These are phyloP conservation scores for Pigoraptor vietnamica DNA, from an alignment of 78 protist genomes.

Conservation along the genomic window DNA sequence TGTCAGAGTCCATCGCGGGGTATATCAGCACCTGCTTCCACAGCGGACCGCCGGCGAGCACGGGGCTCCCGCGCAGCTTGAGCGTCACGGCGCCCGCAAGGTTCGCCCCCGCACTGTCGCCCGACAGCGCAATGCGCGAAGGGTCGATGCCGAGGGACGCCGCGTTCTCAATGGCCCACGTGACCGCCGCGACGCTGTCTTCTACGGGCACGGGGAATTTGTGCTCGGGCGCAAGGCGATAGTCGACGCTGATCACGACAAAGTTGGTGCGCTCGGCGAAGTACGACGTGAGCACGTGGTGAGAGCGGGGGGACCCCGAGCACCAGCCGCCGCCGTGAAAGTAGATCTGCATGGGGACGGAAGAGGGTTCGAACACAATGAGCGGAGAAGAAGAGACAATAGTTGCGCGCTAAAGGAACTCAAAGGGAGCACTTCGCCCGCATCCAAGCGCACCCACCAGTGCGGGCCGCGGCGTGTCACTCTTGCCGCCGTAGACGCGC, in stretches of 20 bases:
- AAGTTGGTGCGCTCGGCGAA: not conserved
- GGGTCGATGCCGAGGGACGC: not conserved
- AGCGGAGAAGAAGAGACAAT: no score
- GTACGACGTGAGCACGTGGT: not conserved
- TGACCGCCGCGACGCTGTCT: not conserved
- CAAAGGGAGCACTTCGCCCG: not conserved
- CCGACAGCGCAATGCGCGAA: not conserved
- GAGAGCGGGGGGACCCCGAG: not conserved
- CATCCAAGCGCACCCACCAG: not conserved
- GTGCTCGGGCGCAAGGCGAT: conserved; percentile 3
- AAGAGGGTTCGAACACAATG: no score
- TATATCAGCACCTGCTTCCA: not conserved
- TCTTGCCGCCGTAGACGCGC: not conserved
- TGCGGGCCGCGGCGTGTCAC: not conserved
- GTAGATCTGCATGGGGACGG: not conserved
- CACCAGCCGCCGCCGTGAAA: not conserved
- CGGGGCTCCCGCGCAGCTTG: not conserved
- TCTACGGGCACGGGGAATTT: not conserved
- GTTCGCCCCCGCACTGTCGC: not conserved
- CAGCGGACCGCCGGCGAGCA: not conserved
- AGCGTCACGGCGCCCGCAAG: not conserved
- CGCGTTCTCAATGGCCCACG: not conserved
- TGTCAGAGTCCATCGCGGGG: not conserved
- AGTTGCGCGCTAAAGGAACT: no score
- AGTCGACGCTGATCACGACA: not conserved